Evolutionary conservation across 371 early-diverging fungal species (phyloP), one percentile per base, ranked within the genome.

Genomic region (Lichtheimia ornata): DNA sequence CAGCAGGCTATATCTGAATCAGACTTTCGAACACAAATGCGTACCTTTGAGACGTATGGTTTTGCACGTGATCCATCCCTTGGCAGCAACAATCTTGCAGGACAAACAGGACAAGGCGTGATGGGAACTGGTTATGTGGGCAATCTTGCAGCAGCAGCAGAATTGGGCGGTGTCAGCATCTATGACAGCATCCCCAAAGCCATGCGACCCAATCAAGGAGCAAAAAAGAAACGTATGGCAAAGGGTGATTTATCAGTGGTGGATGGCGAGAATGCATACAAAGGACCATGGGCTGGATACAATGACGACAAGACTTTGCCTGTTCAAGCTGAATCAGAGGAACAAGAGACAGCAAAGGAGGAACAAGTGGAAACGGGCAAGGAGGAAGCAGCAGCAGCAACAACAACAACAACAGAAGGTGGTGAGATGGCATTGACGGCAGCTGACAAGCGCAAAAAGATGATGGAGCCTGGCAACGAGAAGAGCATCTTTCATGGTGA

Each of bases 261-360:
- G 9, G 92, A 92, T 20, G 95, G 92, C 13, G 91, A 89, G 5
- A 78, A 85, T 70, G 90, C 92, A 15, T 96, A 92, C 67, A 82
- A 82, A 56, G 98, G 98, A 0, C 98, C 97, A 6, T 97, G 97
- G 98, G 96, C 97, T 4, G 94, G 96, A 2, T 97, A 89, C 67
- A 91, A 91, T 53, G 91, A 86, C 51, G 97, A 96, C 62, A 74
- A 84, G 7, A 47, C 47, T n/a, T 47, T 47, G 47, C 47, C 47
- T n/a, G 47, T 47, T 22, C 47, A 47, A 5, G 11, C 14, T 22
- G 47, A 47, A 11, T 6, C 5, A 22, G 47, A 47, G 6, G 47
- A 47, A 47, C n/a, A 47, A 22, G 47, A 14, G 4, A 12, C 24
- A 6, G 47, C 62, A 6, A 25, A 41, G 3, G 59, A 53, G 25